Conservation (phyloP, 495 filamentous ascomycete species). For the Penicillium mononematosum region DNA sequence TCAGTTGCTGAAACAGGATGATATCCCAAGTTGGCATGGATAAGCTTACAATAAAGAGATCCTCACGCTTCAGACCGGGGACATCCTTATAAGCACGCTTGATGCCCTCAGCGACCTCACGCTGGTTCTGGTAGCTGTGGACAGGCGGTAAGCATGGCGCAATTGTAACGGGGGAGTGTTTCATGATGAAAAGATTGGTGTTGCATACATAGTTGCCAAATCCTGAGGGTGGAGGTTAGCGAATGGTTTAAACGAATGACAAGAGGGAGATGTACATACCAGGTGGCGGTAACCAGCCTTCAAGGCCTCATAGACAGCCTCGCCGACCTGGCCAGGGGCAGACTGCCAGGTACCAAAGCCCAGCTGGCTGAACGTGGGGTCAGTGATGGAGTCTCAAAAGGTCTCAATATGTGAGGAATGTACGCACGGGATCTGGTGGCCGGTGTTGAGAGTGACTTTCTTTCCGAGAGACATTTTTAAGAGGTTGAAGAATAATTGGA, state of each 20-base stretch:
- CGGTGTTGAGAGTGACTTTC: constrained; percentile 45
- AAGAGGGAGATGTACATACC: constrained; percentile 27
- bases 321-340: constrained; percentile 51
- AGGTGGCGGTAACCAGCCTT: constrained; percentile 57
- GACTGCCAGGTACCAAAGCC: constrained; percentile 60
- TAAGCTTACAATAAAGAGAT: constrained; percentile 47
- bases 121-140: constrained; percentile 50
- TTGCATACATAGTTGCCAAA: constrained; percentile 45
- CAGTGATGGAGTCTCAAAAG: background rate
- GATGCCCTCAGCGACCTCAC: constrained; percentile 46
- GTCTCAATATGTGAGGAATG: background rate
- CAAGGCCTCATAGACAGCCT: constrained; percentile 53
- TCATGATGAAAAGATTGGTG: background rate
- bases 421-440: constrained; percentile 45
- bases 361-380: constrained; percentile 34
- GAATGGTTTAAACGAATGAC: background rate
- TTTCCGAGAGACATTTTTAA: constrained; percentile 47
- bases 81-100: constrained; percentile 48
- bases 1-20: background rate
- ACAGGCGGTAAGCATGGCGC: constrained; percentile 42
- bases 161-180: background rate
- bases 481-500: constrained; percentile 3
- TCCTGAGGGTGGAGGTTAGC: constrained; percentile 35
- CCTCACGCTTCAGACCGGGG: constrained; percentile 50
- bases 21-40: background rate